Base-by-base conservation (phyloP, 192 early-diverging fungal species). In the Linnemannia elongata region DNA sequence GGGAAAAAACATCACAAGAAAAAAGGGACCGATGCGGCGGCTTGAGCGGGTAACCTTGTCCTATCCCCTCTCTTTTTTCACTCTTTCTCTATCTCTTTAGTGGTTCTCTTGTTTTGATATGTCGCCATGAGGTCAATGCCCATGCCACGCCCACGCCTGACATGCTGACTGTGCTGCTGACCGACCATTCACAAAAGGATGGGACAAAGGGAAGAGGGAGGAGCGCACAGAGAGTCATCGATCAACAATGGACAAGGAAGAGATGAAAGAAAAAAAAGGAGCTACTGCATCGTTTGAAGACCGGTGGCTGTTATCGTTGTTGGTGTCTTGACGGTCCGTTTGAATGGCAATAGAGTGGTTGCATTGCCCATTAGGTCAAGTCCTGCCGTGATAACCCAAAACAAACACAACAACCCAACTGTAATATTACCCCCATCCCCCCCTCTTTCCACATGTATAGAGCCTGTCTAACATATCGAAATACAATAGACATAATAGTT, bases 1-100 rank as follows among this genome's bases (percentile, higher is more conserved):
- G 15, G 66, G 36, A 27, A 42, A 42, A 63, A 76, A 71, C 36
- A 76, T 39, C 30, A 72, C 55, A 44, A 79, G 81, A 57, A 42
- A 72, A 75, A 47, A 45, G 77, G 44, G 79, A 72, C 57, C 77
- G 47, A 52, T 66, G 60, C 60, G 60, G 60, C 60, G 60, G 60
- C 60, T 66, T 66, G 60, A 66, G 60, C 60, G 60, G 35, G 45
- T 47, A 27, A 39, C 49, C 75, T 60, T 76, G 54, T 35, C 12
- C 44, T 52, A 3, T 66, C 30, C 71, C 41, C 42, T 9, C 79
- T 38, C 38, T 45, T 69, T 66, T 54, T 10, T 39, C 41, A 9
- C 27, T 33, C 15, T 30, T 36, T 38, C n/a, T 69, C 20, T 20
- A 36, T 35, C 9, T 71, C 35, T 41, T 22, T 72, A 4, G 22